A percentile compares a stretch with the other conserved stretches of the same genome.
These are phyloP conservation scores for Bacterosira constricta DNA, from an alignment of 108 stramenopile genomes.

Conservation along the genomic window DNA sequence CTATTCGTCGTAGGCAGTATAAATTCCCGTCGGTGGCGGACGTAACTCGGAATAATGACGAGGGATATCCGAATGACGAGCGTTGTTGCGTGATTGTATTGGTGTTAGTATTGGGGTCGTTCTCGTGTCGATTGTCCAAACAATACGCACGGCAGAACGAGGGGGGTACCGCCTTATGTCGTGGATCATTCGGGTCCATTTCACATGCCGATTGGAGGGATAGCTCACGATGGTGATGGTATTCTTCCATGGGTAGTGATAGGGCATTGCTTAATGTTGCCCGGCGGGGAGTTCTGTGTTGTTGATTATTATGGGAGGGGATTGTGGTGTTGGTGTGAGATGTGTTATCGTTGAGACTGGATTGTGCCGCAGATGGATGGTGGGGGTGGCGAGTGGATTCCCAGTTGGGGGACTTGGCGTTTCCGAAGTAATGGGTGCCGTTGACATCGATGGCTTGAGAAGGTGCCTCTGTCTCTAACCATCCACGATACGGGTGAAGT, in stretches of 20 bases:
- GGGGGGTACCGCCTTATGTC: constrained; percentile 57
- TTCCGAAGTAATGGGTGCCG: constrained; percentile 45
- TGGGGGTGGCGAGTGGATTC: constrained; percentile 10
- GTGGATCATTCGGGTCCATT: constrained; percentile 73
- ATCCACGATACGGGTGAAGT: too few species aligned
- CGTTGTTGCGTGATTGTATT: constrained; percentile 38
- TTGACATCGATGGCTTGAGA: constrained; percentile 42
- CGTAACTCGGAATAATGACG: constrained; percentile 63
- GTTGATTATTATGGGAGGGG: constrained; percentile 21
- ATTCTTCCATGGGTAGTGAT: constrained; percentile 57
- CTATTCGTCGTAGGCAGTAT: constrained; percentile 88
- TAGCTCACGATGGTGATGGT: constrained; percentile 65
- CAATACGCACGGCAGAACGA: constrained; percentile 47
- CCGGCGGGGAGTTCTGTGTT: constrained; percentile 34
- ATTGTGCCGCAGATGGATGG: neutral
- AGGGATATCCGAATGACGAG: constrained; percentile 84
- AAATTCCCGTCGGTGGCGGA: constrained; percentile 74
- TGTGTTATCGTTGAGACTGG: constrained; percentile 6
- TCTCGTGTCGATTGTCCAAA: constrained; percentile 28
- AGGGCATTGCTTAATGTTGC: constrained; percentile 55
- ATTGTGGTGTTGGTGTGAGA: constrained; percentile 48
- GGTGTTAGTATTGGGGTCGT: constrained; percentile 28
- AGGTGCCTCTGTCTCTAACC: constrained; percentile 24
- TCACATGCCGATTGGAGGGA: constrained; percentile 56
- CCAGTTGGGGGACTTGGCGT: constrained; percentile 7